phyloP scores from a whole-genome alignment of 257 asterid species.

The Mentha longifolia region DNA sequence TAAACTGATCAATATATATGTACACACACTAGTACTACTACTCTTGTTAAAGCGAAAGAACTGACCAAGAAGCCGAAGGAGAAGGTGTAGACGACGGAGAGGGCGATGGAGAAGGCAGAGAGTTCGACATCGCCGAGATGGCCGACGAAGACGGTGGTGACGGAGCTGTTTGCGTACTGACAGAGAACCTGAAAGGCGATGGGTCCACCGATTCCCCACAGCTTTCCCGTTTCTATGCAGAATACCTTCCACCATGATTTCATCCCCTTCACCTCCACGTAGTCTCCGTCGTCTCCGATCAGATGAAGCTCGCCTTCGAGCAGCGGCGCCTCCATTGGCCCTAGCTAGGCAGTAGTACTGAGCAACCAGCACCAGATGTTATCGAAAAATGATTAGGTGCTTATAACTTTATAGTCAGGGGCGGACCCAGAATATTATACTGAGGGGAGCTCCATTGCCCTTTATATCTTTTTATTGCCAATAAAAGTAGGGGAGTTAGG shows the following conservation, averaged over 20 bases:
- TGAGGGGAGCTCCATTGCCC: too few relatives aligned
- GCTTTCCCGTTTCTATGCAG: conserved; percentile 58
- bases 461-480: too few relatives aligned
- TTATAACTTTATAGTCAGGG: too few relatives aligned
- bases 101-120: conserved; percentile 69
- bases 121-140: conserved; percentile 77
- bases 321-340: conserved; percentile 57
- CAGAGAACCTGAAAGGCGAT: conserved; percentile 72
- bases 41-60: background rate
- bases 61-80: conserved; percentile 74
- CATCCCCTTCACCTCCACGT: conserved; percentile 49
- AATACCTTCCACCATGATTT: conserved; percentile 54
- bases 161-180: conserved; percentile 55
- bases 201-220: conserved; percentile 74
- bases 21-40: too few relatives aligned
- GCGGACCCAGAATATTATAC: too few relatives aligned
- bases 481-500: too few relatives aligned
- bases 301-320: conserved; percentile 36
- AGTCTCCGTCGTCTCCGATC: conserved; percentile 64
- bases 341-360: too few relatives aligned
- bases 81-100: conserved; percentile 63
- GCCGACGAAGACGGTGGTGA: conserved; percentile 68
- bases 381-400: too few relatives aligned
- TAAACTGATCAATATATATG: too few relatives aligned
- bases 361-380: too few relatives aligned